Percentiles rank a stretch among this genome's conserved stretches.
Evolutionary conservation across 2,329 filamentous ascomycete species (phyloP).

Genomic region (Fusarium kyushuense): DNA sequence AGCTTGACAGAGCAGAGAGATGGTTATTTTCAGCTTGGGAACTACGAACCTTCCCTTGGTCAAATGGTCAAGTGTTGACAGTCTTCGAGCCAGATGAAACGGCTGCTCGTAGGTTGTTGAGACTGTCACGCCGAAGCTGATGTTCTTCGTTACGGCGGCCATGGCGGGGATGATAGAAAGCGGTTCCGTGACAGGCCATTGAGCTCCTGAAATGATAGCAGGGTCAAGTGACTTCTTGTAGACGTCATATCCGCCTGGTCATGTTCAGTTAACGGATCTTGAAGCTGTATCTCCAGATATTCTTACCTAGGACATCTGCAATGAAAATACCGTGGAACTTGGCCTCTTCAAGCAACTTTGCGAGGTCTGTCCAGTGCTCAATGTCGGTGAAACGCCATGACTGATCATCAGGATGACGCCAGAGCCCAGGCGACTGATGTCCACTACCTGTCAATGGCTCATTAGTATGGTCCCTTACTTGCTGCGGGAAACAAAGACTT

Average conservation of each 20-base stretch:
- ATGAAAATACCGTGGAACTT: conserved; percentile 77
- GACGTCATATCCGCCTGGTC: conserved; percentile 67
- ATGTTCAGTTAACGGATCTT: conserved; percentile 58
- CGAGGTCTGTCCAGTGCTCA: conserved; percentile 71
- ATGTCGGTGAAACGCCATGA: conserved; percentile 72
- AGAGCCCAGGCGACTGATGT: conserved; percentile 62
- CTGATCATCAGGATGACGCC: conserved; percentile 73
- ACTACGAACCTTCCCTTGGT: conserved; percentile 62
- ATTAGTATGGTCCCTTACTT: neutral
- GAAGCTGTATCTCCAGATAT: neutral
- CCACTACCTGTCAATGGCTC: conserved; percentile 53
- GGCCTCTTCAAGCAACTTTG: conserved; percentile 69
- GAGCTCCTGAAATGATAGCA: conserved; percentile 71
- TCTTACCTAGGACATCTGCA: conserved; percentile 67
- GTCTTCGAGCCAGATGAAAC: conserved; percentile 73
- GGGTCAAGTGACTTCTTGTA: conserved; percentile 70
- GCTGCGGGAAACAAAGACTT: neutral
- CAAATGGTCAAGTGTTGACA: conserved; percentile 77
- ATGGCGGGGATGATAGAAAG: conserved; percentile 74
- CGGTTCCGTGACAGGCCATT: conserved; percentile 79
- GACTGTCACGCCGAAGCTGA: conserved; percentile 77
- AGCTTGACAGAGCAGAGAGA: neutral
- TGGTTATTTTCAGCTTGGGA: neutral
- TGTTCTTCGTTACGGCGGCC: conserved; percentile 75
- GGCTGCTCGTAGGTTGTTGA: conserved; percentile 79